Evolutionary conservation across 371 early-diverging fungal genomes (phyloP).

Genomic region (Mucor sp.): DNA sequence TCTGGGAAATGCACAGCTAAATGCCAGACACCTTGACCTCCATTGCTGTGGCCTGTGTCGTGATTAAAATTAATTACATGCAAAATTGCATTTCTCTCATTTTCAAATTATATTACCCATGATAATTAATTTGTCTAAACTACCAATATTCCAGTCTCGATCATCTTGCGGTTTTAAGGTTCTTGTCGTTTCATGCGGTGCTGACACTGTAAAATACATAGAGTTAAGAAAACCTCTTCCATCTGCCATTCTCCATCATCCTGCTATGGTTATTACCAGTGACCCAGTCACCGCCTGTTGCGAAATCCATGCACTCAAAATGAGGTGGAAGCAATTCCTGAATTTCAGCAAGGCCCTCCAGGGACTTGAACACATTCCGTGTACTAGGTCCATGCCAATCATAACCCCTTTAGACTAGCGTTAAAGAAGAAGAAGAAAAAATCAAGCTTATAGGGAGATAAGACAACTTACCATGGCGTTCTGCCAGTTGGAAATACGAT

Average conservation of each 20-base stretch:
- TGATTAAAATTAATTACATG: not conserved
- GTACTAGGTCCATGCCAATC: constrained; percentile 61
- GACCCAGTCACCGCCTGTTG: constrained; percentile 18
- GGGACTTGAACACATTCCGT: constrained; percentile 40
- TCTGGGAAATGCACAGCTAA: constrained; percentile 70
- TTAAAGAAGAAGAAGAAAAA: not conserved
- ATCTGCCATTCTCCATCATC: not conserved
- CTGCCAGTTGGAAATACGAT: constrained; percentile 69
- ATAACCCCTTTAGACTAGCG: constrained; percentile 40
- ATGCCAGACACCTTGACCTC: constrained; percentile 80
- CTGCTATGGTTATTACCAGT: constrained; percentile 1
- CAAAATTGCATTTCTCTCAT: not conserved
- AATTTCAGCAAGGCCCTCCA: constrained; percentile 25
- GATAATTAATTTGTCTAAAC: constrained; percentile 17
- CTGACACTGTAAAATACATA: not conserved
- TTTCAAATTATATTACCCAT: constrained; percentile 18
- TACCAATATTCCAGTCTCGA: constrained; percentile 21
- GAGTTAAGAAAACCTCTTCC: not conserved
- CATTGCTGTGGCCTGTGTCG: constrained; percentile 68
- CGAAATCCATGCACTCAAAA: constrained; percentile 16
- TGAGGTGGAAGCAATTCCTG: constrained; percentile 19
- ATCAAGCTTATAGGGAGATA: not conserved
- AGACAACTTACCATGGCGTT: constrained; percentile 62
- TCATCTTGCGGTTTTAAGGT: constrained; percentile 14
- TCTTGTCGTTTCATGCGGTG: constrained; percentile 10